phyloP scores from a whole-genome alignment of 2,329 filamentous ascomycete species.

The Alternaria arborescens region DNA sequence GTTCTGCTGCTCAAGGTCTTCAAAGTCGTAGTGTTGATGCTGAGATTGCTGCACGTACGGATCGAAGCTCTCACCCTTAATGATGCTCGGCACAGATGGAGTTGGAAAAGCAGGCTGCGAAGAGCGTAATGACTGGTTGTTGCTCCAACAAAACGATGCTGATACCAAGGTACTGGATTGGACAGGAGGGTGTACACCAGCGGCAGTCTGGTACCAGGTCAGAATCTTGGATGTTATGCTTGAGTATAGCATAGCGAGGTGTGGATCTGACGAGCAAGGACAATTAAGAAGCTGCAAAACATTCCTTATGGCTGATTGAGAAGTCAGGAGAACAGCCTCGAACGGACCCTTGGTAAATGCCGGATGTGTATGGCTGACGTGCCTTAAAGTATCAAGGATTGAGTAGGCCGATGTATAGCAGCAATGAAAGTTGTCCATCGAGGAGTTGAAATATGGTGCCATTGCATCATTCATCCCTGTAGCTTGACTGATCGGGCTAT shows the following conservation, averaged over 20 bases:
- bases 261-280: conserved; percentile 43
- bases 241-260: conserved; percentile 48
- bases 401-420: conserved; percentile 43
- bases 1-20: conserved; percentile 38
- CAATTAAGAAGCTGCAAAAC: conserved; percentile 42
- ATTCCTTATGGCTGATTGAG: conserved; percentile 29
- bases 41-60: conserved; percentile 36
- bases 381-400: conserved; percentile 42
- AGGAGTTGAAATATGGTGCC: conserved; percentile 18
- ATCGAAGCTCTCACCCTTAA: conserved; percentile 27
- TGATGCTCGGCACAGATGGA: conserved; percentile 1
- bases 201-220: conserved; percentile 45
- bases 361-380: conserved; percentile 27
- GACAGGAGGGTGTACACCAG: conserved; percentile 29
- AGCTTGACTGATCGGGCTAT: conserved; percentile 28
- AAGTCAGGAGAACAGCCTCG: conserved; percentile 27
- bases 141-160: conserved; percentile 2
- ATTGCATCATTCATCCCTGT: conserved; percentile 25
- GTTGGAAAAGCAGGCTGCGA: conserved; percentile 30
- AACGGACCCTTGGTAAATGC: conserved; percentile 33
- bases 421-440: conserved; percentile 37
- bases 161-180: conserved; percentile 20
- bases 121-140: conserved; percentile 14
- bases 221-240: conserved; percentile 46
- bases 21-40: conserved; percentile 39